Evolutionary conservation across 805 yeast genomes (phyloP), one percentile per base, ranked within the genome.

Genomic region (Saturnispora halmiae): DNA sequence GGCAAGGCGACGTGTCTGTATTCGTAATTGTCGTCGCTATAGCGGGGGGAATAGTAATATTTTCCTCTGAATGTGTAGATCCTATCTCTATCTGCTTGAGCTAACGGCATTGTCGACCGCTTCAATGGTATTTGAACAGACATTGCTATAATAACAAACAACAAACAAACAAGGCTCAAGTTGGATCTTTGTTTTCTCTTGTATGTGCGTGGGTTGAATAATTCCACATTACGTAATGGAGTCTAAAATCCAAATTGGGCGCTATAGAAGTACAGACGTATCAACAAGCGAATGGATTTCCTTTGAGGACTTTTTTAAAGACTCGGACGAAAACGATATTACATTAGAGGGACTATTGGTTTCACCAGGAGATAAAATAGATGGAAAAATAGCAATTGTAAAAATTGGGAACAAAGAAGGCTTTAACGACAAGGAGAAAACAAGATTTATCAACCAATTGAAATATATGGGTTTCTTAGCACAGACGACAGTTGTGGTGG

Each of bases 1-100:
- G 99, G 99, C 40, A 92, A 72, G 76, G 92, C 88, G 36, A 92
- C 99, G 59, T 92, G 99, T 59, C 98, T 71, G 62, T 90, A 92
- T 66, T 92, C 99, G 56, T 74, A 82, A 32, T 79, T 73, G 56
- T 90, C 97, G 56, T 92, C 98, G 18, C 87, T 78, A 64, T 90
- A 92, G 53, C 95, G 69, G 25, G 94, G 92, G 8, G 96, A 85
- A 59, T 92, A 92, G 61, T 92, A 96, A 52, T 92, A 92, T 61
- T 82, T 75, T 42, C 92, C 97, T 58, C 84, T 94, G 58, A 86
- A 92, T 58, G 90, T 95, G 51, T 82, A 75, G 30, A 90, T 80
- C 38, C 90, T 77, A 27, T 87, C 85, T 48, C 94, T 69, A 59
- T 92, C 98, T 22, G 78, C 68, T 29, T 83, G 90, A 2, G 92